Percentiles rank a stretch among this genome's conserved stretches.
These are phyloP conservation scores for Priceomyces castillae DNA, from an alignment of 805 yeast species.

Conservation along the genomic window DNA sequence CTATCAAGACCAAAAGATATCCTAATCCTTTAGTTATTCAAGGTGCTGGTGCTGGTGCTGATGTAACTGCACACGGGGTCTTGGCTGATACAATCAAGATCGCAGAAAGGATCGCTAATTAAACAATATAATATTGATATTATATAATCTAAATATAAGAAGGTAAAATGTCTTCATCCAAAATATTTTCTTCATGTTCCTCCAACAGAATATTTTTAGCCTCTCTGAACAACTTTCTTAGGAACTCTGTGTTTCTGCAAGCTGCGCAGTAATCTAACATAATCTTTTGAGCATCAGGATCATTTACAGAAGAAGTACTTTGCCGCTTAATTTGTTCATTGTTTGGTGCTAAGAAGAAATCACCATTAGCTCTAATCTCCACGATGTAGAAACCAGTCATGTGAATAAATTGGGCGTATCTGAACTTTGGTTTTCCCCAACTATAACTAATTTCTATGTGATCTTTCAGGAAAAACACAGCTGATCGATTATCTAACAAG, in stretches of 20 bases:
- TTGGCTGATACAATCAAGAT: constrained; percentile 90
- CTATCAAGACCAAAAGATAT: constrained; percentile 89
- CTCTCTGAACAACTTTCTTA: constrained; percentile 54
- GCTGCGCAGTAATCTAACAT: constrained; percentile 65
- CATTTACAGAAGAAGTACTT: constrained; percentile 43
- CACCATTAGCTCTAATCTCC: constrained; percentile 77
- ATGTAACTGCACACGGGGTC: constrained; percentile 76
- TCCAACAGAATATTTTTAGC: constrained; percentile 50
- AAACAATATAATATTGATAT: constrained; percentile 9
- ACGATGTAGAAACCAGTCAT: constrained; percentile 86
- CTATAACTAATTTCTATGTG: constrained; percentile 72
- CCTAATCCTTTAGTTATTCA: constrained; percentile 90
- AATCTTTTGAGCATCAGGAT: constrained; percentile 56
- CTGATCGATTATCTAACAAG: constrained; percentile 76
- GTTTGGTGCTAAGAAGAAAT: constrained; percentile 80
- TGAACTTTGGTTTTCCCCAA: constrained; percentile 86
- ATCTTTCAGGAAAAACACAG: constrained; percentile 53
- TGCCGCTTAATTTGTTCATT: constrained; percentile 77
- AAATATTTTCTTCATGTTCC: constrained; percentile 14
- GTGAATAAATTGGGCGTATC: constrained; percentile 87
- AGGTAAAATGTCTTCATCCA: constrained; percentile 8
- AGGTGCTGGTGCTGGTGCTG: constrained; percentile 95
- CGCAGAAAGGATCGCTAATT: constrained; percentile 74
- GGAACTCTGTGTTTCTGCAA: constrained; percentile 50
- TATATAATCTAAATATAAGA: constrained; percentile 3